phyloP scores from a whole-genome alignment of 1,284 basidiomycete species.

The Sanghuangporus baumii region DNA sequence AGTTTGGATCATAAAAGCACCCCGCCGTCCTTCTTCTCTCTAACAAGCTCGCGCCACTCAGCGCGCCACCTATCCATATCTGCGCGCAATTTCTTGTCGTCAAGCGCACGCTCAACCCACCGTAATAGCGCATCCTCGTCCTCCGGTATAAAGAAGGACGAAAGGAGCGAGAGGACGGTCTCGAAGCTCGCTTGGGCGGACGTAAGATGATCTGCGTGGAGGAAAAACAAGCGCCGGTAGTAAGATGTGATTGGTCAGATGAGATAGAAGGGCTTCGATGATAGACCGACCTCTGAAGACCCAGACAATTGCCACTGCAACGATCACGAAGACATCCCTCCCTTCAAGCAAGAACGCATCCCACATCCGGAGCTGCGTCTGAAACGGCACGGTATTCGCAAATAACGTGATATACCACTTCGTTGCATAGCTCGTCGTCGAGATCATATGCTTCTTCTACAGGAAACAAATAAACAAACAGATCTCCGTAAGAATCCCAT shows the following conservation, averaged over 20 bases:
- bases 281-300: constrained; percentile 61
- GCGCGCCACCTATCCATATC: constrained; percentile 66
- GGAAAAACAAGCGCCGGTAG: neutral
- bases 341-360: constrained; percentile 91
- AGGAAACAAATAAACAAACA: neutral
- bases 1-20: constrained; percentile 50
- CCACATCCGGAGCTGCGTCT: constrained; percentile 92
- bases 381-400: constrained; percentile 93
- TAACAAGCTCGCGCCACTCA: constrained; percentile 69
- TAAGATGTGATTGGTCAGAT: neutral
- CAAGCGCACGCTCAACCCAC: constrained; percentile 76
- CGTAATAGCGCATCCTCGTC: constrained; percentile 75
- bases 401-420: constrained; percentile 99
- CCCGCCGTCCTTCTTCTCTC: constrained; percentile 53
- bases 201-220: constrained; percentile 63
- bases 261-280: neutral
- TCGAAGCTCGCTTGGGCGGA: constrained; percentile 81
- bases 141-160: constrained; percentile 88
- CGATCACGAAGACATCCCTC: constrained; percentile 80
- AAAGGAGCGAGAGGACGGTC: constrained; percentile 81
- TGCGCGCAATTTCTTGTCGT: constrained; percentile 62
- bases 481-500: neutral
- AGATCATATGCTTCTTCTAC: constrained; percentile 78
- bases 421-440: constrained; percentile 91
- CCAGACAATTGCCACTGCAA: constrained; percentile 88